Percentiles rank a stretch among this genome's conserved stretches.
Evolutionary conservation across 768 basidiomycete genomes (phyloP).

Genomic region (Lactarius akahatsu): DNA sequence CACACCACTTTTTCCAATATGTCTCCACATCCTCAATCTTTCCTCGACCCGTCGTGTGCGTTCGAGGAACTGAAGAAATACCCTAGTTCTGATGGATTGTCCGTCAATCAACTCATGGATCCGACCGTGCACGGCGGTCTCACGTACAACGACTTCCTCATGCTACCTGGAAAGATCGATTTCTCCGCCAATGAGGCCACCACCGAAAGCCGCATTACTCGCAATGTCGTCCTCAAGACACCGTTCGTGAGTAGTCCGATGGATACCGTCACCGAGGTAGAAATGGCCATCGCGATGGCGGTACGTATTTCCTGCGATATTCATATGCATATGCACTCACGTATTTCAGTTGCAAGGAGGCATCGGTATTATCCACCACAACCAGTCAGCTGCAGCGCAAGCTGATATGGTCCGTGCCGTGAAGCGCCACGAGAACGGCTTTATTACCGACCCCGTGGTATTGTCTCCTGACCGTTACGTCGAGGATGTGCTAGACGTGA

Average conservation of each 20-base stretch:
- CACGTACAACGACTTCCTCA: slow-evolving; percentile 96
- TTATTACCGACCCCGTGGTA: slow-evolving; percentile 93
- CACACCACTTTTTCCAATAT: background rate
- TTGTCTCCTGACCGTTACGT: slow-evolving; percentile 75
- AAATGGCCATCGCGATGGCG: slow-evolving; percentile 92
- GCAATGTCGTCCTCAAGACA: slow-evolving; percentile 88
- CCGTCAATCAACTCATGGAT: slow-evolving; percentile 84
- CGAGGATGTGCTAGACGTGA: slow-evolving; percentile 91
- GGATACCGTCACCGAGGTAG: slow-evolving; percentile 97
- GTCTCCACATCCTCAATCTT: background rate
- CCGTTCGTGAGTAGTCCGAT: slow-evolving; percentile 98
- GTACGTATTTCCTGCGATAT: slow-evolving; percentile 44
- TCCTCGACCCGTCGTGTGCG: slow-evolving; percentile 49
- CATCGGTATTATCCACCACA: slow-evolving; percentile 98
- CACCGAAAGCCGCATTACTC: slow-evolving; percentile 84
- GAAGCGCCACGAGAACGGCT: slow-evolving; percentile 98
- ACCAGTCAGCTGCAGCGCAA: slow-evolving; percentile 79
- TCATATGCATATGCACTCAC: slow-evolving; percentile 11
- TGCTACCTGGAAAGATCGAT: slow-evolving; percentile 94
- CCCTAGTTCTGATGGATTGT: slow-evolving; percentile 73
- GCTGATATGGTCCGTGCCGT: slow-evolving; percentile 97
- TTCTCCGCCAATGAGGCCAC: slow-evolving; percentile 80
- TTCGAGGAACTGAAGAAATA: slow-evolving; percentile 76
- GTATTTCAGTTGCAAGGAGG: slow-evolving; percentile 77
- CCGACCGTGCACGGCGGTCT: slow-evolving; percentile 83